These are phyloP conservation scores for Puccinia horiana DNA, from an alignment of 1,284 basidiomycete species.

Conservation along the genomic window DNA sequence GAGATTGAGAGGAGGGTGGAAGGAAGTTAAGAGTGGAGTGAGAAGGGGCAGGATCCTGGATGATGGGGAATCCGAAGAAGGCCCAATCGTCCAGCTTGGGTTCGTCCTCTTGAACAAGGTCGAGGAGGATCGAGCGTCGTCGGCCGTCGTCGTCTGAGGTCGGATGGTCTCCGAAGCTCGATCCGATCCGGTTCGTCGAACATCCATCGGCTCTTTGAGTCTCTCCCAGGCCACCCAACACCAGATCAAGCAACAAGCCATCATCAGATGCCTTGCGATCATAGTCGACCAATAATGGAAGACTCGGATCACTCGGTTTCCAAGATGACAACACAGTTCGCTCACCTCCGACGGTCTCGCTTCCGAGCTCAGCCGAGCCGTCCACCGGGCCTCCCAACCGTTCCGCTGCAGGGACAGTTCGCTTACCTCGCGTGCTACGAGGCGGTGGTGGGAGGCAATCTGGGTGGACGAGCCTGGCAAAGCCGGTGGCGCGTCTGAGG, in stretches of 20 bases:
- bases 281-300: not conserved
- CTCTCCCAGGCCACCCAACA: slow-evolving; percentile 38
- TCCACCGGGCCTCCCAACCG: not conserved
- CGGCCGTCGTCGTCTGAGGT: too few species aligned
- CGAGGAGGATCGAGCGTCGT: too few species aligned
- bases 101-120: not conserved
- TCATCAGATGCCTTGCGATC: not conserved
- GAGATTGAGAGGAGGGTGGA: not conserved
- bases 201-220: not conserved
- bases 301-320: not conserved
- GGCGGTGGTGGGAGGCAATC: slow-evolving; percentile 29
- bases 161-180: not conserved
- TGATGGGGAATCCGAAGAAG: not conserved
- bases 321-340: not conserved
- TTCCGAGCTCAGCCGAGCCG: not conserved
- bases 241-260: slow-evolving; percentile 4
- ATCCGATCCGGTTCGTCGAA: not conserved
- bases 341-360: not conserved
- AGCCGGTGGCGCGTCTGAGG: not conserved
- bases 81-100: not conserved
- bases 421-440: slow-evolving; percentile 48
- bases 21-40: not conserved
- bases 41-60: not conserved
- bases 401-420: slow-evolving; percentile 48
- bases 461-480: not conserved